Conservation (phyloP, 495 filamentous ascomycete genomes). For the Trichoderma asperelloides region DNA sequence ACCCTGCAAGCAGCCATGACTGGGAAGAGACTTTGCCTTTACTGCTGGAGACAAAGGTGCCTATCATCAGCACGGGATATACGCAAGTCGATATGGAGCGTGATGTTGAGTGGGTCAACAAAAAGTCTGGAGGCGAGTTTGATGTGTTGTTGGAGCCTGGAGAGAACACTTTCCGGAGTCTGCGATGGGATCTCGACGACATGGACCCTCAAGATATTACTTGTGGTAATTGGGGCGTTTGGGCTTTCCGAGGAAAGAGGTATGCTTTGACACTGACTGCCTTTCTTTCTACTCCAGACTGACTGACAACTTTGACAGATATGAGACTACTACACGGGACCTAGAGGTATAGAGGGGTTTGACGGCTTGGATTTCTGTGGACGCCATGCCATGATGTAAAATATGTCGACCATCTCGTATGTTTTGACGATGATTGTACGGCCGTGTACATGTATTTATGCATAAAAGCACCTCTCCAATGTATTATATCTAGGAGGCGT, state of each 20-base stretch:
- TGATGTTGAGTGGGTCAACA: slow-evolving; percentile 79
- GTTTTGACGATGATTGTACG: background rate
- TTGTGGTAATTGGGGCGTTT: slow-evolving; percentile 92
- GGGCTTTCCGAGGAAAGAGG: slow-evolving; percentile 96
- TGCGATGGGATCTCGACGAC: slow-evolving; percentile 96
- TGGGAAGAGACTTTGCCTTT: slow-evolving; percentile 86
- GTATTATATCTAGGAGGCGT: background rate
- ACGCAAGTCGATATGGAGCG: slow-evolving; percentile 90
- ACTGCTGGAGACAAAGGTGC: slow-evolving; percentile 88
- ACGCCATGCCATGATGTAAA: background rate
- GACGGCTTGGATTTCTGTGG: background rate
- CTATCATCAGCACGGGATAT: slow-evolving; percentile 88
- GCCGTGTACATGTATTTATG: background rate
- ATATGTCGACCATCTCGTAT: background rate
- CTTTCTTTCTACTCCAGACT: background rate
- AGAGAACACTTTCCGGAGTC: slow-evolving; percentile 88
- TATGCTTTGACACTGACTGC: slow-evolving; percentile 38
- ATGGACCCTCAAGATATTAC: slow-evolving; percentile 89
- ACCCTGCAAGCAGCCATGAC: slow-evolving; percentile 84
- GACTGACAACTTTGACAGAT: slow-evolving; percentile 36
- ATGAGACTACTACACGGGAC: slow-evolving; percentile 53
- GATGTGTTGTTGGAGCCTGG: slow-evolving; percentile 87
- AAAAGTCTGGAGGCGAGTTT: slow-evolving; percentile 77
- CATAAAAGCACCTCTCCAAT: background rate
- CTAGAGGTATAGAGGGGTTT: background rate